Percentiles rank a stretch among this genome's conserved stretches.
Conservation (phyloP, 495 filamentous ascomycete genomes). For the Talaromyces adpressus region DNA sequence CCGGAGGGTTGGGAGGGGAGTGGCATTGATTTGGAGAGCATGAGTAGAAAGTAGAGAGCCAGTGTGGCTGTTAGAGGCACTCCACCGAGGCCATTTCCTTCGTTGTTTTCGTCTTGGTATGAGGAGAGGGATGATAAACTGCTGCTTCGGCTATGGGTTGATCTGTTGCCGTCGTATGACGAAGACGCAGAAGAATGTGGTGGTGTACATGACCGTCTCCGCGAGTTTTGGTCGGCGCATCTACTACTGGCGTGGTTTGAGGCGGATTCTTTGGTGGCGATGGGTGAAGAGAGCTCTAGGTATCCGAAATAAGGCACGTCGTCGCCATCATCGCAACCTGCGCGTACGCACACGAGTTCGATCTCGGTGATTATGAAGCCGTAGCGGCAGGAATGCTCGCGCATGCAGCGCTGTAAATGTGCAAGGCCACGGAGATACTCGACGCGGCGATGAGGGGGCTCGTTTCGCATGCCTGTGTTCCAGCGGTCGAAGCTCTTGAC, state of each 20-base stretch:
- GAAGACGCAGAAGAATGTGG: slow-evolving; percentile 16
- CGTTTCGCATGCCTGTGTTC: slow-evolving; percentile 89
- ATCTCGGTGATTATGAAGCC: slow-evolving; percentile 95
- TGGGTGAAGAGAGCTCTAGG: slow-evolving; percentile 65
- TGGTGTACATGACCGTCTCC: slow-evolving; percentile 8
- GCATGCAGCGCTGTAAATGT: slow-evolving; percentile 82
- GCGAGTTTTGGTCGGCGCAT: neutral
- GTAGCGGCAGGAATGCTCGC: slow-evolving; percentile 85
- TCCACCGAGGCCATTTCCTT: slow-evolving; percentile 24
- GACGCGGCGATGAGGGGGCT: slow-evolving; percentile 69
- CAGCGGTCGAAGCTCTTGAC: slow-evolving; percentile 85
- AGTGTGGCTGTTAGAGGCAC: slow-evolving; percentile 60
- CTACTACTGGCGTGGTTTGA: neutral
- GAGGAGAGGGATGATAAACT: neutral
- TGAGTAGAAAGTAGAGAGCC: slow-evolving; percentile 72
- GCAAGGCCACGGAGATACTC: slow-evolving; percentile 79
- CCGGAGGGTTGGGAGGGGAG: slow-evolving; percentile 60
- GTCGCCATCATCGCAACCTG: slow-evolving; percentile 59
- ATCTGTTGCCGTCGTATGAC: neutral
- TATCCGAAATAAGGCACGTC: slow-evolving; percentile 74
- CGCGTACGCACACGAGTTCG: slow-evolving; percentile 83
- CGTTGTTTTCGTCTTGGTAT: neutral
- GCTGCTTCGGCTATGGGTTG: neutral
- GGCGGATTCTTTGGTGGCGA: slow-evolving; percentile 37
- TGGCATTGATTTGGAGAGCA: slow-evolving; percentile 72